phyloP scores from a whole-genome alignment of 2,329 filamentous ascomycete genomes.

The Botryotinia convoluta region DNA sequence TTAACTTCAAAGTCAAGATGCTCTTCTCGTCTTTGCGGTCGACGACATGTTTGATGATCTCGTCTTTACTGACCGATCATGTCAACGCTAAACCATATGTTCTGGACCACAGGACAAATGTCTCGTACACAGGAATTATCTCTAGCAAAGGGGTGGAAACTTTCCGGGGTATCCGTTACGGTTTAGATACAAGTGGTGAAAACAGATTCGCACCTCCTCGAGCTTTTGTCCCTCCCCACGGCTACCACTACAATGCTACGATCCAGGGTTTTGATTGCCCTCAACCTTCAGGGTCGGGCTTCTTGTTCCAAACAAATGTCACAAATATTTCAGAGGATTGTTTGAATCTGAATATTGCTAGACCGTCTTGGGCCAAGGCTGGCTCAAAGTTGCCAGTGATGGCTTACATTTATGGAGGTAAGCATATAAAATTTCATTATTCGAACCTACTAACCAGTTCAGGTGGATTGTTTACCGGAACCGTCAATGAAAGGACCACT shows the following conservation, averaged over 20 bases:
- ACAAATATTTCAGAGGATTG: slow-evolving; percentile 56
- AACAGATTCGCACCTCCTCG: slow-evolving; percentile 47
- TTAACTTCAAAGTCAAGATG: not conserved
- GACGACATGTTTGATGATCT: slow-evolving; percentile 6
- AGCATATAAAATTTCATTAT: slow-evolving; percentile 38
- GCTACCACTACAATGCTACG: slow-evolving; percentile 42
- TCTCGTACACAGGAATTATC: slow-evolving; percentile 45
- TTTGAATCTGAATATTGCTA: slow-evolving; percentile 55
- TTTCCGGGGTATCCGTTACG: slow-evolving; percentile 49
- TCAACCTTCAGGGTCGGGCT: slow-evolving; percentile 40
- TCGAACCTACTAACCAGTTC: not conserved
- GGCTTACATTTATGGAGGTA: slow-evolving; percentile 67
- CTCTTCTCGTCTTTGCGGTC: not conserved
- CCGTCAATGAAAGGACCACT: slow-evolving; percentile 22
- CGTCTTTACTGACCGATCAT: not conserved
- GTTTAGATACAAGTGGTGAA: slow-evolving; percentile 45
- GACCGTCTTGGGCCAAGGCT: slow-evolving; percentile 52
- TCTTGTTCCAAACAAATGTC: slow-evolving; percentile 40
- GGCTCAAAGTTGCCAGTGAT: slow-evolving; percentile 60
- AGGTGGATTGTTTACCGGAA: slow-evolving; percentile 25
- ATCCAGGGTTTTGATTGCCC: slow-evolving; percentile 46
- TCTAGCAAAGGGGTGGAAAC: slow-evolving; percentile 45
- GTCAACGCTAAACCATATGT: slow-evolving; percentile 22
- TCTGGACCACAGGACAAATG: slow-evolving; percentile 29
- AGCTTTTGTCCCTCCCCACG: slow-evolving; percentile 37